Evolutionary conservation across 164 flowering plant genomes (phyloP).

Genomic region (Chloranthus sessilifolius): DNA sequence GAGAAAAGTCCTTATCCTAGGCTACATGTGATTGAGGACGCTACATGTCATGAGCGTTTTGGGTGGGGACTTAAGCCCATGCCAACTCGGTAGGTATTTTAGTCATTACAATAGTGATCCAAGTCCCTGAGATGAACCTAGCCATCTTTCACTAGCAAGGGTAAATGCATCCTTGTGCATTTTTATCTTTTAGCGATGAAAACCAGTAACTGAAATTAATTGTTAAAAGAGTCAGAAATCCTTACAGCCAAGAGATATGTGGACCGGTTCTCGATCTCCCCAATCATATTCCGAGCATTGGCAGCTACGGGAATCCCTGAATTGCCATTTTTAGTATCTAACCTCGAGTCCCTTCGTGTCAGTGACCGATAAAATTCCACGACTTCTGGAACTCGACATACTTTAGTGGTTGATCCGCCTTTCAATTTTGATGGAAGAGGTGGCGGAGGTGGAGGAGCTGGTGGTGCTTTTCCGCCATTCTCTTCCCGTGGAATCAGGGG

Average conservation of each 20-base stretch:
- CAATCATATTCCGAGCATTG: constrained; percentile 62
- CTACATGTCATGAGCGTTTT: no score
- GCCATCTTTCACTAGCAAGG: no score
- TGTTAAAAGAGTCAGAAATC: no score
- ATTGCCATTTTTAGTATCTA: constrained; percentile 27
- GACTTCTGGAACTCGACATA: constrained; percentile 71
- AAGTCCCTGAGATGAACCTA: no score
- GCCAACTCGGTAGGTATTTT: no score
- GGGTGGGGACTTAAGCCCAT: no score
- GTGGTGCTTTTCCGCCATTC: constrained; percentile 16
- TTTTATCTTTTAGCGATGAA: no score
- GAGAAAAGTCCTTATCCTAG: no score
- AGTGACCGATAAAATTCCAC: constrained; percentile 59
- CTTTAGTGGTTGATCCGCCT: constrained; percentile 24
- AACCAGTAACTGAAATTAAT: no score
- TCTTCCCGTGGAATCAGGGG: constrained; percentile 12
- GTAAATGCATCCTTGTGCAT: no score
- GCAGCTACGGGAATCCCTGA: constrained; percentile 18
- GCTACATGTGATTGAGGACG: no score
- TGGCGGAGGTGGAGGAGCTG: constrained; percentile 58
- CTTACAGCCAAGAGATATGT: constrained; percentile 65
- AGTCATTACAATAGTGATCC: no score
- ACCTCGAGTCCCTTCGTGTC: constrained; percentile 38
- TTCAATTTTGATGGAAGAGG: constrained; percentile 40
- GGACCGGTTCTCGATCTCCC: constrained; percentile 82